Evolutionary conservation across 2,329 filamentous ascomycete genomes (phyloP).

Genomic region (Calonectria pseudoreteaudii): DNA sequence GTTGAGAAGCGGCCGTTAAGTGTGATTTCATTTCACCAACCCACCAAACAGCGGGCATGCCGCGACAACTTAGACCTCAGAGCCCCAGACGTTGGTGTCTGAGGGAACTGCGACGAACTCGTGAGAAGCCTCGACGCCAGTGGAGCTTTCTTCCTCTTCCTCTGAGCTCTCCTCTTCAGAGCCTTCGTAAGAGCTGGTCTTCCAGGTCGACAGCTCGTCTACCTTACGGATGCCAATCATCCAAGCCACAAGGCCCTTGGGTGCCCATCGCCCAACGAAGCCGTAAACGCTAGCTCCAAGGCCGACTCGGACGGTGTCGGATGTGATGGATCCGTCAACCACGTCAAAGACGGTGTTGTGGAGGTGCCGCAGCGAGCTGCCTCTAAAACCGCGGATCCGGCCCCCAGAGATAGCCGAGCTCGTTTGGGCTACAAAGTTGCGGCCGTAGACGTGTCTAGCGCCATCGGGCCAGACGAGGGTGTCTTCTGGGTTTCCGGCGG

Average conservation of each 20-base stretch:
- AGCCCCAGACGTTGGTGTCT: slow-evolving; percentile 55
- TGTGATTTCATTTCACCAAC: slow-evolving; percentile 20
- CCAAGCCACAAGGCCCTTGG: slow-evolving; percentile 84
- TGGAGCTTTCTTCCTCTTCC: slow-evolving; percentile 44
- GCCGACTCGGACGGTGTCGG: slow-evolving; percentile 80
- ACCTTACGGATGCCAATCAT: slow-evolving; percentile 86
- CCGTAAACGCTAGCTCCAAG: slow-evolving; percentile 87
- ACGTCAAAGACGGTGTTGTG: slow-evolving; percentile 93
- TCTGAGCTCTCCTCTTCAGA: slow-evolving; percentile 53
- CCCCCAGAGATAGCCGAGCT: slow-evolving; percentile 67
- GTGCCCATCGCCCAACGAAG: slow-evolving; percentile 84
- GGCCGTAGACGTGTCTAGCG: slow-evolving; percentile 70
- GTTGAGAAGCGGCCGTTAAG: slow-evolving; percentile 27
- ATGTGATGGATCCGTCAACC: slow-evolving; percentile 73
- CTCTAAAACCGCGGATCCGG: slow-evolving; percentile 70
- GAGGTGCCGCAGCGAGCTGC: slow-evolving; percentile 80
- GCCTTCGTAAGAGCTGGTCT: slow-evolving; percentile 56
- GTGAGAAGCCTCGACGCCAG: slow-evolving; percentile 38
- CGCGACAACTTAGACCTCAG: slow-evolving; percentile 57
- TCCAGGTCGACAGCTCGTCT: slow-evolving; percentile 67
- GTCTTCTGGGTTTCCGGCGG: slow-evolving; percentile 58
- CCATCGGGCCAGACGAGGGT: slow-evolving; percentile 73
- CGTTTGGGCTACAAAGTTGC: slow-evolving; percentile 69
- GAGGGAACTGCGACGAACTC: slow-evolving; percentile 65
- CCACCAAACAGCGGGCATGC: slow-evolving; percentile 50